Conservation (phyloP, 106 monocot species). For the Xerophyta viscosa region DNA sequence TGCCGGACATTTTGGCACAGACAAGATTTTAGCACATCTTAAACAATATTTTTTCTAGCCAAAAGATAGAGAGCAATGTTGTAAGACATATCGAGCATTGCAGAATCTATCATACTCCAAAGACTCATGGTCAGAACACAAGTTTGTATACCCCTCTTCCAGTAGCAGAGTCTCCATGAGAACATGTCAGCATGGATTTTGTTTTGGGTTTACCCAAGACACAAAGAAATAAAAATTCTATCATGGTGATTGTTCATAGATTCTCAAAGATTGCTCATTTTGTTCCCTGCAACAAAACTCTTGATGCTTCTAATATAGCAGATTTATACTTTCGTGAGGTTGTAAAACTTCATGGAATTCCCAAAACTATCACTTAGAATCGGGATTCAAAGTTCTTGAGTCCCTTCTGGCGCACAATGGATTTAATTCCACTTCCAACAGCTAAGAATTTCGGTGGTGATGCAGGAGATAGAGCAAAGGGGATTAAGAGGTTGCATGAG, state of each 20-base stretch:
- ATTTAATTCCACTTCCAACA: too few relatives aligned
- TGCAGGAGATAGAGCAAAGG: too few relatives aligned
- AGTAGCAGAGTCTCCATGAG: neutral
- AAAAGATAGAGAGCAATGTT: too few relatives aligned
- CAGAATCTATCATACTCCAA: too few relatives aligned
- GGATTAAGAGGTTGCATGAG: too few relatives aligned
- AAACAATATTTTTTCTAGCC: too few relatives aligned
- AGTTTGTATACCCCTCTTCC: neutral
- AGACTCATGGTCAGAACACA: too few relatives aligned
- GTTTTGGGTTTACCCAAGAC: neutral
- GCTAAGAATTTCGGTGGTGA: too few relatives aligned
- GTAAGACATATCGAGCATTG: too few relatives aligned
- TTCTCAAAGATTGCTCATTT: conserved; percentile 1
- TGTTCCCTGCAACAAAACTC: neutral
- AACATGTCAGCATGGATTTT: conserved; percentile 6
- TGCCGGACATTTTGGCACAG: too few relatives aligned
- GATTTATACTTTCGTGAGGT: neutral
- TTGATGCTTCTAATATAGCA: neutral
- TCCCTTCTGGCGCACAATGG: conserved; percentile 9
- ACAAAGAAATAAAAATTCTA: neutral
- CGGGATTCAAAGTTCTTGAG: neutral
- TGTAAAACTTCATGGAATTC: neutral
- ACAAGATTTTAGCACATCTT: too few relatives aligned
- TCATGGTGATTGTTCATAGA: neutral
- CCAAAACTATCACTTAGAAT: neutral